Conservation (phyloP, 2,329 filamentous ascomycete species). For the Monosporascus sp. region DNA sequence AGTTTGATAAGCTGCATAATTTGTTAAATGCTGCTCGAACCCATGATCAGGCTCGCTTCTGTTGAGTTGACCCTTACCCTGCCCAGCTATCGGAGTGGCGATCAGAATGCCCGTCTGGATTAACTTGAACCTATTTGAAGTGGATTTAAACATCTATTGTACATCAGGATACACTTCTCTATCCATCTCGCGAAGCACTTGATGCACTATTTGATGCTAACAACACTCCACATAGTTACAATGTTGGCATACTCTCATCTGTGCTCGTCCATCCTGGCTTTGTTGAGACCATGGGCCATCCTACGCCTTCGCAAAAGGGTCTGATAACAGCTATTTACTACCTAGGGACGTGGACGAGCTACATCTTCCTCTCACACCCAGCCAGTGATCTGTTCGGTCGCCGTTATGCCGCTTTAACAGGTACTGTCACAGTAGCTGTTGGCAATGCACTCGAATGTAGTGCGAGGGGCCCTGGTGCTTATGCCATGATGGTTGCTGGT, state of each 20-base stretch:
- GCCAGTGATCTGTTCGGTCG: slow-evolving; percentile 46
- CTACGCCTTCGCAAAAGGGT: slow-evolving; percentile 40
- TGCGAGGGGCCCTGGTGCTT: slow-evolving; percentile 33
- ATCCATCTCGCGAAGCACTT: not conserved
- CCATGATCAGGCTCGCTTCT: no score
- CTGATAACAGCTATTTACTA: slow-evolving; percentile 54
- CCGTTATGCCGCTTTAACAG: slow-evolving; percentile 42
- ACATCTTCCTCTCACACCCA: slow-evolving; percentile 48
- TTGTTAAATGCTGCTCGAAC: no score
- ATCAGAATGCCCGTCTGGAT: no score
- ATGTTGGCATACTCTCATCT: slow-evolving; percentile 51
- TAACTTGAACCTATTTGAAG: no score
- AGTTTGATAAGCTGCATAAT: no score
- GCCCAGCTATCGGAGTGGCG: no score
- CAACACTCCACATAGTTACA: slow-evolving; percentile 37
- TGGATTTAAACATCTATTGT: no score
- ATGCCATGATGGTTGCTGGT: slow-evolving; percentile 44
- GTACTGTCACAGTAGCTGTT: slow-evolving; percentile 40
- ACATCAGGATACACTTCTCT: no score
- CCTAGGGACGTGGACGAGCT: slow-evolving; percentile 49
- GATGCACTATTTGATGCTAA: not conserved
- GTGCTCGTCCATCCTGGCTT: slow-evolving; percentile 53
- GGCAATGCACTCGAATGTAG: slow-evolving; percentile 43
- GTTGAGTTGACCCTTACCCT: no score
- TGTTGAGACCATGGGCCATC: slow-evolving; percentile 38